A percentile compares a stretch with the other conserved stretches of the same genome.
These are phyloP conservation scores for Paecilomyces sp. DNA, from an alignment of 2,329 filamentous ascomycete species.

Conservation along the genomic window DNA sequence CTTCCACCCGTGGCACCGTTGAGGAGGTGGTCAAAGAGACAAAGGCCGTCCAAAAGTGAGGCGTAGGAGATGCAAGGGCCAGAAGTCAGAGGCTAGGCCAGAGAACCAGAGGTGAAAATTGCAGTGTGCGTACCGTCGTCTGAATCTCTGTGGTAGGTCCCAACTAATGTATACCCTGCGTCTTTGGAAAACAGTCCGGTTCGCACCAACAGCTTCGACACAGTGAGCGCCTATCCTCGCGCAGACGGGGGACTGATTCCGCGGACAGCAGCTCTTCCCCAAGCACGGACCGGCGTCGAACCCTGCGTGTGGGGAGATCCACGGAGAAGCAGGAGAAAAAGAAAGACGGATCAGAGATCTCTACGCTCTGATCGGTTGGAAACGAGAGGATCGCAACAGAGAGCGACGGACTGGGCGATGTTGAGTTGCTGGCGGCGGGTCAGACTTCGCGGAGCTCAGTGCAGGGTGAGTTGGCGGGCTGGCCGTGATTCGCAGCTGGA, in stretches of 20 bases:
- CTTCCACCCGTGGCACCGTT: neutral
- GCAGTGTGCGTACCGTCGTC: neutral
- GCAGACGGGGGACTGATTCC: neutral
- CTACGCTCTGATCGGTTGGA: neutral
- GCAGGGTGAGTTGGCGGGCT: neutral
- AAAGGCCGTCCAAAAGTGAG: conserved; percentile 1
- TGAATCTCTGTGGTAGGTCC: neutral
- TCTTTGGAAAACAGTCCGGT: neutral
- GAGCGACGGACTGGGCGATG: neutral
- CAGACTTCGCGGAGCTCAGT: neutral
- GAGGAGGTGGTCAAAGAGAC: neutral
- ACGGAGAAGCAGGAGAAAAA: neutral
- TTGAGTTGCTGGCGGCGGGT: neutral
- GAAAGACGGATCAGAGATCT: neutral
- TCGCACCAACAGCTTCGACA: neutral
- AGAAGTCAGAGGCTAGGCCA: neutral
- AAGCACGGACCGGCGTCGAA: neutral
- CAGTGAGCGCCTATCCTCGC: neutral
- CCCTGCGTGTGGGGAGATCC: neutral
- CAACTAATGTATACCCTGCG: neutral
- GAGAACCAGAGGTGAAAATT: neutral
- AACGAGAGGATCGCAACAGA: neutral
- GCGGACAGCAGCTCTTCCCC: neutral
- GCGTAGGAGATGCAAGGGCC: neutral
- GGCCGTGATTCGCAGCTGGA: neutral